Percentiles rank a stretch among this genome's conserved stretches.
Evolutionary conservation across 73 alveolate species (phyloP).

Genomic region (Diophrys appendiculata): DNA sequence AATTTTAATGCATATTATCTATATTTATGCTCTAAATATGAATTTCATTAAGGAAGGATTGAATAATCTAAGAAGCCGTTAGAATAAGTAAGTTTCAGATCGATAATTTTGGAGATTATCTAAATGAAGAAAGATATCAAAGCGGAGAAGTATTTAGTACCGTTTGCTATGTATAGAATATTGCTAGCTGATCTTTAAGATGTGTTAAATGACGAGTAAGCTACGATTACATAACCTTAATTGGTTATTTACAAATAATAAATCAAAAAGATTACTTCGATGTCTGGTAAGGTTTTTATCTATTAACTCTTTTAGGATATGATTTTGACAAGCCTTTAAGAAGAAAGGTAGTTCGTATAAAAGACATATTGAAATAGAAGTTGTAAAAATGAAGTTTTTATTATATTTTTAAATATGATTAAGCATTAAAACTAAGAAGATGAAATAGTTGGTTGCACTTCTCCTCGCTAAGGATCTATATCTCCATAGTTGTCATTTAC

Average conservation of each 20-base stretch:
- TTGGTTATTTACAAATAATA: neutral
- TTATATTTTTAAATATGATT: too few species aligned
- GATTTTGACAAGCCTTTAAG: constrained; percentile 20
- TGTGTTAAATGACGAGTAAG: neutral
- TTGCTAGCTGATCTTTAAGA: neutral
- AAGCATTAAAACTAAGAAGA: too few species aligned
- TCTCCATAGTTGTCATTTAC: too few species aligned
- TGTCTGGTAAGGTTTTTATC: neutral
- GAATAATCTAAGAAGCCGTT: neutral
- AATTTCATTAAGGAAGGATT: neutral
- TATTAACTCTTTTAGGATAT: neutral
- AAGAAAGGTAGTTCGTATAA: constrained; percentile 10
- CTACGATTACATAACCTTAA: neutral
- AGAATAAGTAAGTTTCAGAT: too few species aligned
- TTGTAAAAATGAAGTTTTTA: too few species aligned
- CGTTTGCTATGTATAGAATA: constrained; percentile 4
- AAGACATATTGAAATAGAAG: constrained; percentile 5
- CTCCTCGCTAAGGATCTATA: too few species aligned
- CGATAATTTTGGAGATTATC: too few species aligned
- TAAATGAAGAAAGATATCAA: constrained; percentile 3
- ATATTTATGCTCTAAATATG: neutral
- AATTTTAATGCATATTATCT: neutral
- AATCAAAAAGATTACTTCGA: neutral
- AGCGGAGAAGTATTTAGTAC: constrained; percentile 13
- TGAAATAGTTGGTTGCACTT: too few species aligned